phyloP scores from a whole-genome alignment of 768 basidiomycete genomes.

The Russula emetica region DNA sequence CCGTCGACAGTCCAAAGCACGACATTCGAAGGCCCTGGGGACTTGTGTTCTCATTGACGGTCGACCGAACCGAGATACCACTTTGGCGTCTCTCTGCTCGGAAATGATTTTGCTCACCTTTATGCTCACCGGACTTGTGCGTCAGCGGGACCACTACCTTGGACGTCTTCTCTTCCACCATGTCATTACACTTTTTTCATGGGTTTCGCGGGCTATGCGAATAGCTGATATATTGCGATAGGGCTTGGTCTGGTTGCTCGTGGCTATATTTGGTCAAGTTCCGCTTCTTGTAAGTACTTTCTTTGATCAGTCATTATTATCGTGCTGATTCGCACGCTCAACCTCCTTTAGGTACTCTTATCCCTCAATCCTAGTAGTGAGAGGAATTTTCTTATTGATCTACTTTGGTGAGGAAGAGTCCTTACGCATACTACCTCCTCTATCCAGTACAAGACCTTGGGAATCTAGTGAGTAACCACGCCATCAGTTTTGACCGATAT shows the following conservation, averaged over 20 bases:
- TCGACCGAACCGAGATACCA: neutral
- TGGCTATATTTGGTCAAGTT: slow-evolving; percentile 19
- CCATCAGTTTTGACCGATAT: neutral
- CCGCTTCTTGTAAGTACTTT: slow-evolving; percentile 15
- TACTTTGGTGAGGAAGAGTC: neutral
- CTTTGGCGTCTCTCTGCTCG: slow-evolving; percentile 4
- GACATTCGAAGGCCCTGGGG: neutral
- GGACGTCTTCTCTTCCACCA: slow-evolving; percentile 24
- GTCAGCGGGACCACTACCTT: slow-evolving; percentile 22
- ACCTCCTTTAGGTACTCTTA: slow-evolving; percentile 11
- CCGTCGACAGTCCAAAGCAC: neutral
- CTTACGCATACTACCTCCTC: neutral
- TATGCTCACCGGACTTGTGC: slow-evolving; percentile 16
- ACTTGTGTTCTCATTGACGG: neutral
- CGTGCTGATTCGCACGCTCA: neutral
- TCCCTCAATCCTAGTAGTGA: slow-evolving; percentile 12
- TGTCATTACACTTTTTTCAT: neutral
- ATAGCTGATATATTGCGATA: neutral
- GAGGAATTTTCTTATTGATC: neutral
- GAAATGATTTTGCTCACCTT: slow-evolving; percentile 16
- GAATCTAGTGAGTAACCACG: slow-evolving; percentile 4
- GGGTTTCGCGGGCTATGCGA: neutral
- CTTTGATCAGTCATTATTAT: neutral
- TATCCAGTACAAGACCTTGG: slow-evolving; percentile 1
- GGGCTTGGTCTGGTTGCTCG: slow-evolving; percentile 21